Conservation (phyloP, 2,329 filamentous ascomycete species). For the Exophiala sideris region DNA sequence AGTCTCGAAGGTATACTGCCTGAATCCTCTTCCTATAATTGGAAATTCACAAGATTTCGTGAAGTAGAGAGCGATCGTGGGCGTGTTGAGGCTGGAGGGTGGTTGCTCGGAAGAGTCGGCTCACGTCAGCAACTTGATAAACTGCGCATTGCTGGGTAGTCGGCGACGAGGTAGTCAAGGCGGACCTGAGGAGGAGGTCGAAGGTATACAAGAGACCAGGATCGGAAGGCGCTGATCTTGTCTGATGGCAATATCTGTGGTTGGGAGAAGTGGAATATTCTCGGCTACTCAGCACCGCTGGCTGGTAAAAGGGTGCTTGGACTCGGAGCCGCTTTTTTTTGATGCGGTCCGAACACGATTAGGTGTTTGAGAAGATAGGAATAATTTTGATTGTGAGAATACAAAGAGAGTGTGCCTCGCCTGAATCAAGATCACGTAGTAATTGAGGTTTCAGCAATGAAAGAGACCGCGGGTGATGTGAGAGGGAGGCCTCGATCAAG, state of each 20-base stretch:
- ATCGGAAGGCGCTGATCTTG: not conserved
- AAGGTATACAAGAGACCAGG: not conserved
- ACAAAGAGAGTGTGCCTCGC: no score
- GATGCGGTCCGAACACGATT: no score
- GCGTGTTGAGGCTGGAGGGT: slow-evolving; percentile 11
- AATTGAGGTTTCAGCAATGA: no score
- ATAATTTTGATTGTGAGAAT: no score
- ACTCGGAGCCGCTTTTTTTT: not conserved
- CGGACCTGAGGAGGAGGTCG: slow-evolving; percentile 12
- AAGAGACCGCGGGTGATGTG: no score
- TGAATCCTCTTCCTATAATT: not conserved
- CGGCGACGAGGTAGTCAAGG: not conserved
- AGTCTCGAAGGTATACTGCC: no score
- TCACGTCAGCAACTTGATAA: slow-evolving; percentile 24
- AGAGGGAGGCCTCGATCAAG: no score
- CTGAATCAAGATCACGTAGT: no score
- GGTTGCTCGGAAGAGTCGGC: slow-evolving; percentile 24
- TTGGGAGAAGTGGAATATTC: not conserved
- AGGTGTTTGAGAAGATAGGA: no score
- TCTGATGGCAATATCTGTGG: not conserved
- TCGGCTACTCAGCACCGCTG: not conserved
- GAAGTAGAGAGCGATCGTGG: not conserved
- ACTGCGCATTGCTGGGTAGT: slow-evolving; percentile 18
- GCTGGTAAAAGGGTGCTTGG: not conserved
- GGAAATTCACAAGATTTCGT: slow-evolving; percentile 4